Conservation (phyloP, 2,329 filamentous ascomycete species). For the Diaporthe sp. region DNA sequence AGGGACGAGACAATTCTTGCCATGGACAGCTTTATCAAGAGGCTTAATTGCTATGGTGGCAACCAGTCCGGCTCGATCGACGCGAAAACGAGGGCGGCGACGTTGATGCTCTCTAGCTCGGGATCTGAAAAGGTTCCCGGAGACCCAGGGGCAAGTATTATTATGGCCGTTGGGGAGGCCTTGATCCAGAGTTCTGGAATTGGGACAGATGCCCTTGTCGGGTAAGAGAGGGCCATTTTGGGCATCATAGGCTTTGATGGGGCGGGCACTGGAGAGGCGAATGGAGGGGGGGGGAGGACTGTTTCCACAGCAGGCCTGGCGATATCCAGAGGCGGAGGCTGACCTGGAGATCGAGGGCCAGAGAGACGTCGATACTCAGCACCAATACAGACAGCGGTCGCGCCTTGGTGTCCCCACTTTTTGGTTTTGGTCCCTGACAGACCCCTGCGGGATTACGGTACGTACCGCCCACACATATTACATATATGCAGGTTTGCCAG, state of each 20-base stretch:
- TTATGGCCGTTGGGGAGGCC: neutral
- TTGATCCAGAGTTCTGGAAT: neutral
- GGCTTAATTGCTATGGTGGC: neutral
- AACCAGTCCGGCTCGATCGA: neutral
- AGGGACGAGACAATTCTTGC: neutral
- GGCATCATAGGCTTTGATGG: neutral
- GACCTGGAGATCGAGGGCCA: slow-evolving; percentile 15
- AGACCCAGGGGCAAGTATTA: neutral
- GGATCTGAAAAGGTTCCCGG: neutral
- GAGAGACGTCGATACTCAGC: neutral
- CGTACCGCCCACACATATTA: neutral
- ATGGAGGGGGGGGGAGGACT: neutral
- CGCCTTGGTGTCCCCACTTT: slow-evolving; percentile 10
- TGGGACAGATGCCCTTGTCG: neutral
- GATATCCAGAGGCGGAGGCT: slow-evolving; percentile 13
- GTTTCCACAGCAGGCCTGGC: slow-evolving; percentile 20
- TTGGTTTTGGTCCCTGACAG: neutral
- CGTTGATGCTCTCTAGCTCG: neutral
- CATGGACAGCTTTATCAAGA: neutral
- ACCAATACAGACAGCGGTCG: neutral
- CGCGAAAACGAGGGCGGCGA: neutral
- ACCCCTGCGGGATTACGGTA: neutral
- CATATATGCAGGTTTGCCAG: neutral
- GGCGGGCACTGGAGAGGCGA: neutral
- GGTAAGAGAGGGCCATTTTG: neutral